Evolutionary conservation across 305 asterid species (phyloP).

Genomic region (Solanum hybrid): DNA sequence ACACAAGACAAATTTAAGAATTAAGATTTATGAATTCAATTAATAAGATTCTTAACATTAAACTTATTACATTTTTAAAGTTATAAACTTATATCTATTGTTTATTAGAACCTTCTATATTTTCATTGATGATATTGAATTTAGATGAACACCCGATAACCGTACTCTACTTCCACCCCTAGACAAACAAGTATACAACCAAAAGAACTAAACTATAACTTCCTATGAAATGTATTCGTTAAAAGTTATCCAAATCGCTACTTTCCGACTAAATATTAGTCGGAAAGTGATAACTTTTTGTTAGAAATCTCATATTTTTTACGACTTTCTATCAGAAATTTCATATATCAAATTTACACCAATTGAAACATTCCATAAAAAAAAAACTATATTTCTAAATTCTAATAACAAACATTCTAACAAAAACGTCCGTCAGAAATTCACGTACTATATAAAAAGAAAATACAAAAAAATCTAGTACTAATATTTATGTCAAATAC

Average conservation of each 20-base stretch:
- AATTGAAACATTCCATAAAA: not conserved
- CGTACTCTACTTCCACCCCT: not conserved
- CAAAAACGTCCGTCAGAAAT: not conserved
- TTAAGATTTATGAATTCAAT: not conserved
- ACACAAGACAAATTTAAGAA: not conserved
- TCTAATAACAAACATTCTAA: not conserved
- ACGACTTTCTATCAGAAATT: not conserved
- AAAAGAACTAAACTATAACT: not conserved
- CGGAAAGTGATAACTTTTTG: fast-evolving
- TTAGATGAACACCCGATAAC: fast-evolving
- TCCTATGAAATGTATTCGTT: not conserved
- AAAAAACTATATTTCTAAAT: not conserved
- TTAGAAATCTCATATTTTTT: not conserved
- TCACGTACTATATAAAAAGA: too few relatives aligned
- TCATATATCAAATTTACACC: not conserved
- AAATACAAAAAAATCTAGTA: too few relatives aligned
- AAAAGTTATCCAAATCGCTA: not conserved
- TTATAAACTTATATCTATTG: not conserved
- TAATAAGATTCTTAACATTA: not conserved
- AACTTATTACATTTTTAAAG: not conserved
- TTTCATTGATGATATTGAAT: not conserved
- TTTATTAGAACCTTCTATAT: not conserved
- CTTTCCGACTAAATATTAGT: too few relatives aligned
- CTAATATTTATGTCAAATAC: not conserved
- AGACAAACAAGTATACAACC: not conserved